A percentile compares a stretch with the other conserved stretches of the same genome.
phyloP scores from a whole-genome alignment of 2,329 filamentous ascomycete genomes.

The Beauveria caledonica region DNA sequence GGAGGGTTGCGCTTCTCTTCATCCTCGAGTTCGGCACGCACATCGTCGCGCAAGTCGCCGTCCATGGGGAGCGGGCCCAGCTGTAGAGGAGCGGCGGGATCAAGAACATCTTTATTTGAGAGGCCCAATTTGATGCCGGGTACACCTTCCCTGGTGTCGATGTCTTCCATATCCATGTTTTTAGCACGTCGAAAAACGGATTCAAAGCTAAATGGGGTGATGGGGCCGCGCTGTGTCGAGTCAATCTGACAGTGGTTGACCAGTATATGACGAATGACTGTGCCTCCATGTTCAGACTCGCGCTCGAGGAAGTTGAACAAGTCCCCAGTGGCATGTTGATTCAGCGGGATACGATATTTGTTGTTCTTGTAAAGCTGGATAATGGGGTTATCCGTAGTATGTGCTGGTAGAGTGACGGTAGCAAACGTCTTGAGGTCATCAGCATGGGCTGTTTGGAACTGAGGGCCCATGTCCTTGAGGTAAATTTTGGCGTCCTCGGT shows the following conservation, averaged over 20 bases:
- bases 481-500: slow-evolving; percentile 65
- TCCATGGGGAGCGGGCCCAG: slow-evolving; percentile 83
- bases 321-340: slow-evolving; percentile 71
- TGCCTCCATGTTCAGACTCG: slow-evolving; percentile 74
- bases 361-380: slow-evolving; percentile 75
- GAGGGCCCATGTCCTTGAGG: slow-evolving; percentile 54
- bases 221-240: slow-evolving; percentile 51
- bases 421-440: slow-evolving; percentile 74
- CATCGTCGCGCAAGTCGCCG: slow-evolving; percentile 69
- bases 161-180: slow-evolving; percentile 54
- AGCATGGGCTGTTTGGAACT: slow-evolving; percentile 69
- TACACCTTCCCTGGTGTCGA: slow-evolving; percentile 57
- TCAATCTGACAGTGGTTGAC: slow-evolving; percentile 50
- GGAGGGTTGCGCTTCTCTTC: slow-evolving; percentile 75
- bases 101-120: slow-evolving; percentile 51
- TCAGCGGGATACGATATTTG: slow-evolving; percentile 87
- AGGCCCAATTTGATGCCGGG: slow-evolving; percentile 55
- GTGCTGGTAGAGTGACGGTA: slow-evolving; percentile 65
- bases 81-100: slow-evolving; percentile 52
- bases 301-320: slow-evolving; percentile 83
- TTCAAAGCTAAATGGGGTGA: slow-evolving; percentile 56
- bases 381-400: slow-evolving; percentile 68
- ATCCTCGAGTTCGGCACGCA: slow-evolving; percentile 78
- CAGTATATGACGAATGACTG: slow-evolving; percentile 68
- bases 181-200: slow-evolving; percentile 49